Evolutionary conservation across 257 asterid genomes (phyloP).

Genomic region (Euphrasia confusa): DNA sequence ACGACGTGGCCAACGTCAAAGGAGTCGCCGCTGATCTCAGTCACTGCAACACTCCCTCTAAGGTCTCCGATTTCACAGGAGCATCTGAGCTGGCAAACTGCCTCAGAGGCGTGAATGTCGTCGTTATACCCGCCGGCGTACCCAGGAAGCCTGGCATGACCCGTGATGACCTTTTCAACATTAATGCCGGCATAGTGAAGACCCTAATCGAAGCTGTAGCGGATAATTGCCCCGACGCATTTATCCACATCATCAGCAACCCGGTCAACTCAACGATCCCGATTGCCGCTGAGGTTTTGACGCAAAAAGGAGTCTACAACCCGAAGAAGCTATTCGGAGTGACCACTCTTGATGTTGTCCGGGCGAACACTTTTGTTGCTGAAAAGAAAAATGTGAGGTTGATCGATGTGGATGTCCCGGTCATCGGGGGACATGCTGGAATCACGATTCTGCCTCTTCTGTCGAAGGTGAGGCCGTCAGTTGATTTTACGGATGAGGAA

Average conservation of each 20-base stretch:
- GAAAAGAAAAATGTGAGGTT: conserved; percentile 72
- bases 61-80: conserved; percentile 64
- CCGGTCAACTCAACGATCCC: conserved; percentile 90
- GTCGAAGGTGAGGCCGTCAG: conserved; percentile 68
- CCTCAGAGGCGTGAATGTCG: conserved; percentile 64
- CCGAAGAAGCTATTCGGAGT: conserved; percentile 85
- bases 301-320: conserved; percentile 61
- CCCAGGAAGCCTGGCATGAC: conserved; percentile 91
- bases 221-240: conserved; percentile 77
- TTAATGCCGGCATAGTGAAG: conserved; percentile 72
- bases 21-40: conserved; percentile 89
- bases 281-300: conserved; percentile 82
- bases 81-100: conserved; percentile 55
- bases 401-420: conserved; percentile 80
- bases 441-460: conserved; percentile 70
- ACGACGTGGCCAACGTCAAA: conserved; percentile 77
- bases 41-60: conserved; percentile 86
- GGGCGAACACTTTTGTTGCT: conserved; percentile 78
- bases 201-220: conserved; percentile 70
- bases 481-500: conserved; percentile 57
- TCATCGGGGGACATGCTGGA: conserved; percentile 84
- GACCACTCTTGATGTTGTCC: conserved; percentile 76
- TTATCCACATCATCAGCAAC: conserved; percentile 79
- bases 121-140: conserved; percentile 86
- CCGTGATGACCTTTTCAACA: conserved; percentile 82